Base-by-base conservation (phyloP, 441 rosid genomes). In the Breynia disticha region DNA sequence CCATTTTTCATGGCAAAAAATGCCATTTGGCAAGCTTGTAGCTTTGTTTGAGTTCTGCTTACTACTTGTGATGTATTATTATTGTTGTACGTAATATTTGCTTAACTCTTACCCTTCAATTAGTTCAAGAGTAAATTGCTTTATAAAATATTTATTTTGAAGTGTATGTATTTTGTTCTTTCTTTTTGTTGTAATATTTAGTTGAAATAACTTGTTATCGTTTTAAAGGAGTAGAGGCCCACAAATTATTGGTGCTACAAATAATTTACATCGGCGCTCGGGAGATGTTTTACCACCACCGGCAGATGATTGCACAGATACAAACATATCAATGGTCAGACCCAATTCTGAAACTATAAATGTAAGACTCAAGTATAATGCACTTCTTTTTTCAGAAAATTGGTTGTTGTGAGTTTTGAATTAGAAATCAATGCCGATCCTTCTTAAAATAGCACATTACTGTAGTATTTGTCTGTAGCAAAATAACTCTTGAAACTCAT, bases 271-370 rank as follows among this genome's bases (percentile, higher is more conserved):
- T 63, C 64, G 77, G 28, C 74, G 70, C 41, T 67, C 84, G 18
- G 87, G 87, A 48, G 68, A 61, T 74, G 67, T 72, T 37, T 58
- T 81, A 64, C 87, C 87, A 55, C 74, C 82, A 7, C 77, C 87
- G 13, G 38, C 65, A 15, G 84, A 81, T 76, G 82, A 76, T 19
- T 68, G 59, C 62, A 56, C 64, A 48, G 67, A 64, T 55, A 62
- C 38, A 56, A 63, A 48, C 60, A 48, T 67, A 56, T 63, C 79
- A 41, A 54, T 57, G 3, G 76, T 67, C 50, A 76, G 64, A 58
- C 75, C 67, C 13, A 72, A 66, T 58, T 11, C 55, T 39, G 76
- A 57, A 54, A 61, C 19, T 64, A 44, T 63, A 55, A 70, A 67
- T 76, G 87, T 81, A 76, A 76, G 87, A 37, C 46, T 59, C 10